Percentiles rank a stretch among this genome's conserved stretches.
phyloP scores from a whole-genome alignment of 352 stramenopile species.

The Phytophthora hybrid region DNA sequence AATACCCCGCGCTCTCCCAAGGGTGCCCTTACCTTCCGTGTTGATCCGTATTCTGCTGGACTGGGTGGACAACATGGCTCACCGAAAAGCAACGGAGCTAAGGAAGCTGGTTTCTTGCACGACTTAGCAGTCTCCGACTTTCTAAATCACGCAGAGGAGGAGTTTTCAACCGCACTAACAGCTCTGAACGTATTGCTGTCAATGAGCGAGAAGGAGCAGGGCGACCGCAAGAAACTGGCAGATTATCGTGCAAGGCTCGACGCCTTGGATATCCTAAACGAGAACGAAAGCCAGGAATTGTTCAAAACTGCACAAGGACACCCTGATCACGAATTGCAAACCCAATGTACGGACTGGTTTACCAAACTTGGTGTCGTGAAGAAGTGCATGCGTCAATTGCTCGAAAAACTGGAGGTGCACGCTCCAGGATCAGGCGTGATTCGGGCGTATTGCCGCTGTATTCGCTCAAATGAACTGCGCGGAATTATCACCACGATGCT shows the following conservation, averaged over 20 bases:
- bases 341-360: conserved; percentile 56
- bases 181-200: conserved; percentile 76
- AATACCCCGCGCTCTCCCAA: conserved; percentile 31
- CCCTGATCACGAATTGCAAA: conserved; percentile 36
- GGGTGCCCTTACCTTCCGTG: conserved; percentile 34
- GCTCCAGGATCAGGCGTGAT: conserved; percentile 58
- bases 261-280: conserved; percentile 72
- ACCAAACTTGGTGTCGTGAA: conserved; percentile 62
- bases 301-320: conserved; percentile 52
- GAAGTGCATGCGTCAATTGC: conserved; percentile 62
- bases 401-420: conserved; percentile 63
- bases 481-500: conserved; percentile 34
- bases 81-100: conserved; percentile 18
- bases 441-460: conserved; percentile 52
- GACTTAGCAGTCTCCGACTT: conserved; percentile 76
- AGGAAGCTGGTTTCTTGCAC: conserved; percentile 70
- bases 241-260: conserved; percentile 76
- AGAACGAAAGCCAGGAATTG: conserved; percentile 63
- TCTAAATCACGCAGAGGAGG: conserved; percentile 74
- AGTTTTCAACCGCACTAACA: conserved; percentile 80
- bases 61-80: background rate
- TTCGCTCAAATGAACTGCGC: conserved; percentile 52
- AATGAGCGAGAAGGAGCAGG: conserved; percentile 69
- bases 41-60: conserved; percentile 29
- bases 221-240: conserved; percentile 64